Evolutionary conservation across 1,284 basidiomycete species (phyloP).

Genomic region (Phenoliferia sp.): DNA sequence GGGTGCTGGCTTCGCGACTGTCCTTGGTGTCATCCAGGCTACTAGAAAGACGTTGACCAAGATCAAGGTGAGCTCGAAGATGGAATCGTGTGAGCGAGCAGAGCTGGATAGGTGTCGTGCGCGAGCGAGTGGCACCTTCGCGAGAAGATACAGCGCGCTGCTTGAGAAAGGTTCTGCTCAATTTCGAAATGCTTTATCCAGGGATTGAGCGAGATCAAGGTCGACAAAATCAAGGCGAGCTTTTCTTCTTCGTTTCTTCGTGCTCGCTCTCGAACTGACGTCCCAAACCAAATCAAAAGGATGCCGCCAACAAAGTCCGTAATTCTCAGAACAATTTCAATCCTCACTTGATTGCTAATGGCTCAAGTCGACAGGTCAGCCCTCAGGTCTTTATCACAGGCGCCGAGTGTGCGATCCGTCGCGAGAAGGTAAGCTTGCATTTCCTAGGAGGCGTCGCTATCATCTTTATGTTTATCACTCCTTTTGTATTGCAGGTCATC

Average conservation of each 20-base stretch:
- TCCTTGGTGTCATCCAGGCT: slow-evolving; percentile 46
- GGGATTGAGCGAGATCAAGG: slow-evolving; percentile 46
- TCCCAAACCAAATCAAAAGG: not conserved
- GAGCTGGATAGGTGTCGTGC: not conserved
- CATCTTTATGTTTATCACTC: not conserved
- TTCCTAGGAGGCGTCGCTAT: not conserved
- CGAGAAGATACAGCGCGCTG: too few species aligned
- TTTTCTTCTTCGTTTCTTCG: not conserved
- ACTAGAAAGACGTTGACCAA: slow-evolving; percentile 80
- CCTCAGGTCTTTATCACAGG: slow-evolving; percentile 80
- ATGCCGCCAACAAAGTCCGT: slow-evolving; percentile 12
- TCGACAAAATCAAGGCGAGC: slow-evolving; percentile 68
- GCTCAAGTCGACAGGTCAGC: too few species aligned
- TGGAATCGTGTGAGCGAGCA: not conserved
- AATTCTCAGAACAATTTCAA: not conserved
- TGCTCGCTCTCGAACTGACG: not conserved
- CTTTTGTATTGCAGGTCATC: slow-evolving; percentile 45
- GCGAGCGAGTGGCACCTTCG: not conserved
- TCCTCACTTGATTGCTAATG: too few species aligned
- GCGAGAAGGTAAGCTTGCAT: slow-evolving; percentile 54
- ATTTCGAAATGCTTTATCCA: not conserved
- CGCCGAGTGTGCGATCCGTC: slow-evolving; percentile 76
- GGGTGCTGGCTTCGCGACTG: slow-evolving; percentile 50
- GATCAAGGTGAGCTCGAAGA: slow-evolving; percentile 68
- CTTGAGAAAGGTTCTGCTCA: not conserved